Evolutionary conservation across 2,329 filamentous ascomycete genomes (phyloP).

Genomic region (Microcyclospora tardicrescens): DNA sequence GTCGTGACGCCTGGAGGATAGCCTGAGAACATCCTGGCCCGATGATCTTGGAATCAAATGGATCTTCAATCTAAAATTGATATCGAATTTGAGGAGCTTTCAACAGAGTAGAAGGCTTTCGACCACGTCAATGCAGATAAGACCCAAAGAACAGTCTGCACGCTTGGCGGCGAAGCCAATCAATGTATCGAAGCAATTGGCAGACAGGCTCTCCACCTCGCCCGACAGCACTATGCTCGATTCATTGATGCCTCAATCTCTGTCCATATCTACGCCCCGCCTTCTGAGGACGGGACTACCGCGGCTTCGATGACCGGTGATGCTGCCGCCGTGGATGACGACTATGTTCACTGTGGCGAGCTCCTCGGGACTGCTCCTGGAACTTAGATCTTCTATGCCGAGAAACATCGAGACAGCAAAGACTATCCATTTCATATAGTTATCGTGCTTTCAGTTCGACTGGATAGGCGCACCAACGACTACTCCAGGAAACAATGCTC

Average conservation of each 20-base stretch:
- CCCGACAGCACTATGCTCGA: constrained; percentile 23
- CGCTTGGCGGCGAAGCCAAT: constrained; percentile 34
- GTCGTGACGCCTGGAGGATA: constrained; percentile 14
- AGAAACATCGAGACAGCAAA: background rate
- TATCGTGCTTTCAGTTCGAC: constrained; percentile 15
- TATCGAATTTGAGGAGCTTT: constrained; percentile 28
- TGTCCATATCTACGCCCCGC: constrained; percentile 14
- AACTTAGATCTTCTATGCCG: constrained; percentile 13
- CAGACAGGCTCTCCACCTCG: constrained; percentile 17
- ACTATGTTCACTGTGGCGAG: constrained; percentile 10
- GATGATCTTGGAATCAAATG: constrained; percentile 15
- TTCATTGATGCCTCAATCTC: constrained; percentile 14
- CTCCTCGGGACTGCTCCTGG: constrained; percentile 15
- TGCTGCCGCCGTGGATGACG: constrained; percentile 30
- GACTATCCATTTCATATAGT: constrained; percentile 2
- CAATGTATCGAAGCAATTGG: constrained; percentile 19
- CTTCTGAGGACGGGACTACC: constrained; percentile 5
- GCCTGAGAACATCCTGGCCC: constrained; percentile 11
- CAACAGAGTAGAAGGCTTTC: constrained; percentile 37
- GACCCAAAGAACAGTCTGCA: constrained; percentile 33
- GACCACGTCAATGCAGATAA: constrained; percentile 30
- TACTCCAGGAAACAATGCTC: constrained; percentile 5
- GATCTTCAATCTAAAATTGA: constrained; percentile 26
- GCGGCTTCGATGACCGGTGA: constrained; percentile 22
- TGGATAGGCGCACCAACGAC: constrained; percentile 14